phyloP scores from a whole-genome alignment of 768 basidiomycete genomes.

The Crucibulum laeve region DNA sequence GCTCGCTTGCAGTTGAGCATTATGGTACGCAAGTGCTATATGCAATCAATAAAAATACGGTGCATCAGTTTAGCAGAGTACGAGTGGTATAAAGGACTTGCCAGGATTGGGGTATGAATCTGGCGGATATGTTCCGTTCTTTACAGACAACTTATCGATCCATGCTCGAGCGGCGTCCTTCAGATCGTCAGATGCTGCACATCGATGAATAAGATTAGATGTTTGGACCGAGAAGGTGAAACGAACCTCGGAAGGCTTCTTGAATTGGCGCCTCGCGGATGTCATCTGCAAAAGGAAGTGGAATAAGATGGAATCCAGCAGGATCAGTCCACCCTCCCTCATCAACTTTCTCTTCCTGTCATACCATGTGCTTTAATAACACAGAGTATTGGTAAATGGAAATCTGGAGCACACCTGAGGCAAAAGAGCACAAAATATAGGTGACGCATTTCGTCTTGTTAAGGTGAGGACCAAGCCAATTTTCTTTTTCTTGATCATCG shows the following conservation, averaged over 20 bases:
- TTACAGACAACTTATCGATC: slow-evolving; percentile 76
- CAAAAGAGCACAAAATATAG: slow-evolving; percentile 78
- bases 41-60: slow-evolving; percentile 4
- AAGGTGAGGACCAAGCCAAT: slow-evolving; percentile 76
- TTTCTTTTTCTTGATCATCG: slow-evolving; percentile 76
- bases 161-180: slow-evolving; percentile 64
- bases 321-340: slow-evolving; percentile 77
- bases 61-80: slow-evolving; percentile 1
- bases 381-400: too few species aligned
- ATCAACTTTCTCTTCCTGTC: slow-evolving; percentile 65
- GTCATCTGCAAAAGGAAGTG: slow-evolving; percentile 93
- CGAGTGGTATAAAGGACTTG: slow-evolving; percentile 28
- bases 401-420: slow-evolving; percentile 60
- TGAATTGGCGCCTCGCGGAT: slow-evolving; percentile 76
- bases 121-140: slow-evolving; percentile 79
- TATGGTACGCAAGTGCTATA: slow-evolving; percentile 80
- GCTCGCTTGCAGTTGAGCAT: slow-evolving; percentile 85
- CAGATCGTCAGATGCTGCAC: slow-evolving; percentile 62
- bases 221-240: slow-evolving; percentile 1
- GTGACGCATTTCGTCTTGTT: slow-evolving; percentile 66
- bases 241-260: slow-evolving; percentile 56
- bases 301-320: slow-evolving; percentile 89
- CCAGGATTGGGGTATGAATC: slow-evolving; percentile 91
- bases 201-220: background rate
- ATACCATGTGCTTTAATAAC: slow-evolving; percentile 3